A percentile compares a stretch with the other conserved stretches of the same genome.
Conservation (phyloP, 257 asterid species). For the Nicotiana tabacum region DNA sequence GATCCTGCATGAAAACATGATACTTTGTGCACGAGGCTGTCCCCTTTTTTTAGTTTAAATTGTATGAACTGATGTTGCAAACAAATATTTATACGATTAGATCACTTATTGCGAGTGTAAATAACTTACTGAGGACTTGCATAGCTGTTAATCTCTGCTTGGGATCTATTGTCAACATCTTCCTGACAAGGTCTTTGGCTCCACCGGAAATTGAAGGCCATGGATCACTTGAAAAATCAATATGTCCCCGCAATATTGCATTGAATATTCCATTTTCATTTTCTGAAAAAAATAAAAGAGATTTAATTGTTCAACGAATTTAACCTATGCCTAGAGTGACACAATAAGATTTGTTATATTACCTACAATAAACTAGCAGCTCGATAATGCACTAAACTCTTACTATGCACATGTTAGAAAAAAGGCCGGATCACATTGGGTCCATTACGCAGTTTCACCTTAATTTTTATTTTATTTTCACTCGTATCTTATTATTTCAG, state of each 20-base stretch:
- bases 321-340: not conserved
- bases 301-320: not conserved
- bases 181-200: constrained; percentile 82
- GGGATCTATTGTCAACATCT: constrained; percentile 71
- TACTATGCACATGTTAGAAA: too few relatives aligned
- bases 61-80: too few relatives aligned
- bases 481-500: too few relatives aligned
- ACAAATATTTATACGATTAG: too few relatives aligned
- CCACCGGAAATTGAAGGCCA: constrained; percentile 85
- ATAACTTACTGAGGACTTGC: constrained; percentile 71
- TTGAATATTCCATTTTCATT: constrained; percentile 86
- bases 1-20: too few relatives aligned
- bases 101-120: too few relatives aligned
- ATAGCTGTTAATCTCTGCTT: constrained; percentile 72
- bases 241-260: constrained; percentile 60
- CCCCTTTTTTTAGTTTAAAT: too few relatives aligned
- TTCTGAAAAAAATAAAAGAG: constrained; percentile 24
- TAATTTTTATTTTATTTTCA: too few relatives aligned
- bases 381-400: not conserved
- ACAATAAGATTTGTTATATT: not conserved
- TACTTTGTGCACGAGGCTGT: too few relatives aligned
- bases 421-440: fast-evolving
- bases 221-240: constrained; percentile 82
- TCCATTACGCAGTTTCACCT: too few relatives aligned
- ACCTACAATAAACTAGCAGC: not conserved